Evolutionary conservation across 768 basidiomycete species (phyloP), one percentile per base, ranked within the genome.

Genomic region (Terana coerulea): DNA sequence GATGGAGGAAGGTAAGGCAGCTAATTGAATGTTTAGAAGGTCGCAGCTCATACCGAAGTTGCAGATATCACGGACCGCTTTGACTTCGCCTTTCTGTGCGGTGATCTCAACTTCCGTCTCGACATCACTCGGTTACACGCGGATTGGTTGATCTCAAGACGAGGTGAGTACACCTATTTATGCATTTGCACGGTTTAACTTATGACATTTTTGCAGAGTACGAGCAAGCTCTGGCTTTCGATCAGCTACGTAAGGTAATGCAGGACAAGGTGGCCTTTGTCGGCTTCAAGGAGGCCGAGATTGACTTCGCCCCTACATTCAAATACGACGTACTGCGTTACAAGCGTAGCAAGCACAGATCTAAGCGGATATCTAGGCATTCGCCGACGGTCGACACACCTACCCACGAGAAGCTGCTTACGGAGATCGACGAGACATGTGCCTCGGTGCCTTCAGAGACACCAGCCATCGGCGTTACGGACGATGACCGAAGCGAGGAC

Each of bases 281-380:
- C 14, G 92, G 91, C 7, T 97, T 97, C 61, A 61, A 71, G 7
- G 95, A 98, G 66, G 91, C 77, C 0, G 69, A 74, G 0, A 97
- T 97, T 53, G 64, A 84, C 59, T 98, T 98, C 56, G 83, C 91
- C 4, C 94, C 94, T 0, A 97, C 95, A 0, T 98, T 95, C 78
- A 97, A 97, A 61, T 93, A 92, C 62, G 86, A 95, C 59, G 87
- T 95, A 6, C 67, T 81, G 48, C 77, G 79, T 22, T 76, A 78
- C 2, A 86, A 81, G 65, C 75, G 57, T 61, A 72, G 44, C 77
- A 75, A 62, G 71, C 72, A 24, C 29, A 73, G 68, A 53, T 65
- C 67, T n/a, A 67, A 68, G 41, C 68, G 62, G 57, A 9, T 42
- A 57, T 33, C 54, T 31, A 53, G 51, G 26, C 40, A 19, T 24